A percentile compares a stretch with the other conserved stretches of the same genome.
Evolutionary conservation across 2,329 filamentous ascomycete species (phyloP).

Genomic region (Neocucurbitaria cava): DNA sequence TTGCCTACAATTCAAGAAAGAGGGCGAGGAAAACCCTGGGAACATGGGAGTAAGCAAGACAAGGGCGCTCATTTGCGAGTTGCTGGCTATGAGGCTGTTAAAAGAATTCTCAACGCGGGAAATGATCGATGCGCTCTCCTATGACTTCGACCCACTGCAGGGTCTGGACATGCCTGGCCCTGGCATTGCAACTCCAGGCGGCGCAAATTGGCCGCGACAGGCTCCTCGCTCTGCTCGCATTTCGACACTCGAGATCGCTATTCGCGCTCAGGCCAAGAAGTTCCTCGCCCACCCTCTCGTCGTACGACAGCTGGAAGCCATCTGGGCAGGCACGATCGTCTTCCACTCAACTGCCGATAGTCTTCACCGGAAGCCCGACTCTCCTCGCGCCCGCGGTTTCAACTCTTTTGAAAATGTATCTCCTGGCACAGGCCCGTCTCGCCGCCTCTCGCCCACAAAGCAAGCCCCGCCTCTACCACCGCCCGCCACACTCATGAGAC

Average conservation of each 20-base stretch:
- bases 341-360: constrained; percentile 90
- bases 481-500: constrained; percentile 58
- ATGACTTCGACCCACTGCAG: constrained; percentile 93
- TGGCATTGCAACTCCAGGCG: constrained; percentile 34
- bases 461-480: constrained; percentile 30
- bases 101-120: constrained; percentile 90
- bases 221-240: constrained; percentile 71
- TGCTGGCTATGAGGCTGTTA: constrained; percentile 86
- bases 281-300: constrained; percentile 91
- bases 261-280: constrained; percentile 89
- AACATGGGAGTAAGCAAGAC: constrained; percentile 86
- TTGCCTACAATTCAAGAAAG: constrained; percentile 90
- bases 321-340: constrained; percentile 94
- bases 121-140: constrained; percentile 90
- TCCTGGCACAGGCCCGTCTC: constrained; percentile 40
- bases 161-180: constrained; percentile 66
- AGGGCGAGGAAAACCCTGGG: constrained; percentile 79
- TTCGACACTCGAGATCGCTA: constrained; percentile 91
- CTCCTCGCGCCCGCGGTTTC: constrained; percentile 30
- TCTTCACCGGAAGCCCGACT: constrained; percentile 70
- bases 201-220: constrained; percentile 32
- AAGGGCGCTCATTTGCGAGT: constrained; percentile 85
- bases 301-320: constrained; percentile 92
- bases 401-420: constrained; percentile 34
- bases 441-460: constrained; percentile 33